Evolutionary conservation across 768 basidiomycete species (phyloP).

Genomic region (Boletus sensibilis): DNA sequence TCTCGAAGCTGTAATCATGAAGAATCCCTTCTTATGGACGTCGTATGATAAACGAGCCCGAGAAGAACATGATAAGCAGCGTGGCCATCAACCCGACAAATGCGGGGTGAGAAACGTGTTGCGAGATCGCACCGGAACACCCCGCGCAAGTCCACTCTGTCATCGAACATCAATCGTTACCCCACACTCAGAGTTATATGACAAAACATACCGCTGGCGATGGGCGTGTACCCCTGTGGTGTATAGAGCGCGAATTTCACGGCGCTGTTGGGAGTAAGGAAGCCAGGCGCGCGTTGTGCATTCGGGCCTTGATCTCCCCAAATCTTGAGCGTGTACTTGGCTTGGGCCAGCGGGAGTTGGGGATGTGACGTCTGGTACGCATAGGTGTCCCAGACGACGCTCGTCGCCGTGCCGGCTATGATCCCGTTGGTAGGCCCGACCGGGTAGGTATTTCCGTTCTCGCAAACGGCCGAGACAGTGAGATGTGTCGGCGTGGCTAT

Average conservation of each 20-base stretch:
- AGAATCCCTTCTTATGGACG: background rate
- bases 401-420: slow-evolving; percentile 50
- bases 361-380: slow-evolving; percentile 48
- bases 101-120: slow-evolving; percentile 11
- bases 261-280: slow-evolving; percentile 49
- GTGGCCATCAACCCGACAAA: slow-evolving; percentile 16
- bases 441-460: slow-evolving; percentile 65
- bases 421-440: slow-evolving; percentile 55
- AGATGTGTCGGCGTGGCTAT: slow-evolving; percentile 59
- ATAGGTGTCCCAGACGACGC: slow-evolving; percentile 58
- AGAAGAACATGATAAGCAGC: slow-evolving; percentile 22
- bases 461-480: slow-evolving; percentile 60
- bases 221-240: slow-evolving; percentile 48
- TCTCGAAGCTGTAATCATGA: background rate
- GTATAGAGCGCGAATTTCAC: slow-evolving; percentile 59
- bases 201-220: slow-evolving; percentile 36
- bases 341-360: slow-evolving; percentile 52
- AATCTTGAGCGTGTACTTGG: slow-evolving; percentile 57
- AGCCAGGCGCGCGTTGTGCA: slow-evolving; percentile 46
- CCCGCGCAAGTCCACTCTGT: slow-evolving; percentile 19
- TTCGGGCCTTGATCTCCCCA: slow-evolving; percentile 56
- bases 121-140: slow-evolving; percentile 23
- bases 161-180: background rate
- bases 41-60: slow-evolving; percentile 11
- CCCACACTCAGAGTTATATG: background rate